A percentile compares a stretch with the other conserved stretches of the same genome.
Conservation (phyloP, 495 filamentous ascomycete species). For the Penicillium robsamsonii region DNA sequence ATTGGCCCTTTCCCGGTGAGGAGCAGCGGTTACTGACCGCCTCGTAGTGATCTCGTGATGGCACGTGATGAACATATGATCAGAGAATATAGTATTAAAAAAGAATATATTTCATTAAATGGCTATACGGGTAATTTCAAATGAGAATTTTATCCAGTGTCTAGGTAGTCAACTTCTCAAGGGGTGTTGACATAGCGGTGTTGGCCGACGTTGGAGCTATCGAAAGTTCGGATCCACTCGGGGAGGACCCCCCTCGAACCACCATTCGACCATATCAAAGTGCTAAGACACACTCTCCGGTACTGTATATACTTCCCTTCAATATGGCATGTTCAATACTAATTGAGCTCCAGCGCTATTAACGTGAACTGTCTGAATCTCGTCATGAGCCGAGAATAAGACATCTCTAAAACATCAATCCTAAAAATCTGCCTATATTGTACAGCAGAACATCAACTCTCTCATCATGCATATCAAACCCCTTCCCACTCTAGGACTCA, state of each 20-base stretch:
- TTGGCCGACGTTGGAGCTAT: neutral
- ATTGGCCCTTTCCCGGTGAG: conserved; percentile 29
- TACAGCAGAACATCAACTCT: neutral
- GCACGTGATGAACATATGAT: conserved; percentile 16
- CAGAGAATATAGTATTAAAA: neutral
- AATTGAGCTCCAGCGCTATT: neutral
- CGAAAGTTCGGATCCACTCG: conserved; percentile 9
- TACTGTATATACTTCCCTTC: neutral
- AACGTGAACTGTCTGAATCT: neutral
- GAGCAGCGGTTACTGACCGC: conserved; percentile 27
- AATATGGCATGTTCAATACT: neutral
- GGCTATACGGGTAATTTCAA: neutral
- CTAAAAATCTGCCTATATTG: conserved; percentile 8
- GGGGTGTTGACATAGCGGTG: neutral
- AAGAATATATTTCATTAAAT: neutral
- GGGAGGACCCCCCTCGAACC: conserved; percentile 2
- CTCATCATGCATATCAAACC: conserved; percentile 17
- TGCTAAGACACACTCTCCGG: neutral
- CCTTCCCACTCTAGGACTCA: conserved; percentile 22
- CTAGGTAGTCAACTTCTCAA: neutral
- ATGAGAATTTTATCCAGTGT: neutral
- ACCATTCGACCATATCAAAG: conserved; percentile 10
- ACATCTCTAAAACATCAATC: conserved; percentile 2
- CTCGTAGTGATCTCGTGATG: conserved; percentile 6
- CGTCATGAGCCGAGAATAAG: conserved; percentile 1